Base-by-base conservation (phyloP, 169 alveolate species). In the Plasmodium berghei region DNA sequence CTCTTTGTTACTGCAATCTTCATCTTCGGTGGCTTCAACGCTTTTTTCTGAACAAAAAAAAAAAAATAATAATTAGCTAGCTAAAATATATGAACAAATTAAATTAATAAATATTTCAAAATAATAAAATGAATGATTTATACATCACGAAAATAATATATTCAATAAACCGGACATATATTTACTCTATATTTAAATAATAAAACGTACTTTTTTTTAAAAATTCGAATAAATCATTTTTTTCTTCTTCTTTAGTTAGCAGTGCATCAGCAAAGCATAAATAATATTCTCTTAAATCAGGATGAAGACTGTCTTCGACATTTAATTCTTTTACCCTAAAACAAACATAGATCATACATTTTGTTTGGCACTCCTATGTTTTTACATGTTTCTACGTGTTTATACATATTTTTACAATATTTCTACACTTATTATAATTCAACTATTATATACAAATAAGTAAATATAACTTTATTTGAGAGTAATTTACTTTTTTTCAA, bases 241-340 rank as follows among this genome's bases (percentile, higher is more conserved):
- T 75, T 52, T 75, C 89, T 34, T 75, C 89, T 52, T 75, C 89
- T 54, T 75, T 75, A 9, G 89, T 75, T 12, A 75, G 62, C 20
- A 75, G 42, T 9, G 89, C 72, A 63, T 75, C 89, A 46, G 89
- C 89, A 63, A 75, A 75, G 48, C 77, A 48, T 24, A 75, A 56
- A 26, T 75, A 75, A n/a, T 58, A 75, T 28, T 75, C 89, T n/a
- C 89, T 28, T 56, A 75, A 75, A 45, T 75, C 89, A 20, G 49
- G 54, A 20, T 75, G 89, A 12, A 75, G 14, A 56, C 62, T 64
- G 40, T 75, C 89, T 49, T 75, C 89, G 2, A 56, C 52, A 48
- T 75, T 63, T 75, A 75, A 63, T 42, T 75, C 89, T 28, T 75
- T 75, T 40, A 75, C 75, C 46, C 89, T 75, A 40, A 9, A 42